A percentile compares a stretch with the other conserved stretches of the same genome.
Conservation (phyloP, 2,329 filamentous ascomycete species). For the Calonectria fujianensis region DNA sequence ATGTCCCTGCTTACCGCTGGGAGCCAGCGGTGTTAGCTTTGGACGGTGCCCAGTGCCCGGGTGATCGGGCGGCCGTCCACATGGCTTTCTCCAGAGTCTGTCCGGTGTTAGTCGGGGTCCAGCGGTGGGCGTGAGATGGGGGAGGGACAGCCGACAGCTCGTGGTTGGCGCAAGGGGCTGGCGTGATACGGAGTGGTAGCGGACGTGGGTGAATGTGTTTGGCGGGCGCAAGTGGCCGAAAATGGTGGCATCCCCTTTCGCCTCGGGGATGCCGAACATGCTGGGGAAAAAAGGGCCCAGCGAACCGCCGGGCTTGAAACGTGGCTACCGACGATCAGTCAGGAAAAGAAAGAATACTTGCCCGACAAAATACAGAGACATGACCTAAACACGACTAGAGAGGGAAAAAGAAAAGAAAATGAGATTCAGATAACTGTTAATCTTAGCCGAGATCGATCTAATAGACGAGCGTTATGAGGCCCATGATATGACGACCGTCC, state of each 20-base stretch:
- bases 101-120: background rate
- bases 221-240: conserved; percentile 31
- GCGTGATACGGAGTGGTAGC: conserved; percentile 19
- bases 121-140: background rate
- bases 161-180: conserved; percentile 16
- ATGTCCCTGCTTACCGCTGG: conserved; percentile 6
- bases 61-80: background rate
- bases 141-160: background rate
- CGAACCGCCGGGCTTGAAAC: conserved; percentile 14
- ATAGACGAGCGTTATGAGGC: background rate
- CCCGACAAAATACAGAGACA: conserved; percentile 10
- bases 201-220: conserved; percentile 20
- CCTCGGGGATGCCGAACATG: conserved; percentile 35
- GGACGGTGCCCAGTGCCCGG: conserved; percentile 11
- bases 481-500: background rate
- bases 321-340: conserved; percentile 28
- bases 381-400: background rate
- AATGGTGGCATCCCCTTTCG: conserved; percentile 25
- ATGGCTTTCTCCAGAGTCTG: conserved; percentile 24
- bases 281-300: background rate
- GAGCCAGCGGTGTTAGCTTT: conserved; percentile 7
- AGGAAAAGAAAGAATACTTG: conserved; percentile 22
- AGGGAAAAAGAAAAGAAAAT: conserved; percentile 7
- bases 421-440: conserved; percentile 26
- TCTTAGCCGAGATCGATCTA: conserved; percentile 16